These are phyloP conservation scores for Amanita subjunquillea DNA, from an alignment of 768 basidiomycete species.

Conservation along the genomic window DNA sequence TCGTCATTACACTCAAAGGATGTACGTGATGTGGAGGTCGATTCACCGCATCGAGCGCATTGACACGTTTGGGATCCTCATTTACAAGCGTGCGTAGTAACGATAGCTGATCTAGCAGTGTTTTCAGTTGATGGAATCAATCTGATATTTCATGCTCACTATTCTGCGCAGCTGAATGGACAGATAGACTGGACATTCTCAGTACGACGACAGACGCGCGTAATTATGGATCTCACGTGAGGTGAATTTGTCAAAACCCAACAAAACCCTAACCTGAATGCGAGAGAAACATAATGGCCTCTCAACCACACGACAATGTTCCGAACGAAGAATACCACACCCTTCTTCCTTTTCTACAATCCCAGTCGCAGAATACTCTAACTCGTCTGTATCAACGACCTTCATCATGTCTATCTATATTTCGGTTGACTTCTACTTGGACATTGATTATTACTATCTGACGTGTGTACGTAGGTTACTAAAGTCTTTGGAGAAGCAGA, in stretches of 20 bases:
- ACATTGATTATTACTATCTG: constrained; percentile 10
- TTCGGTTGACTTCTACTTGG: constrained; percentile 44
- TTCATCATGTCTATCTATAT: constrained; percentile 84
- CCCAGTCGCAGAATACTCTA: constrained; percentile 69
- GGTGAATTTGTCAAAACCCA: neutral
- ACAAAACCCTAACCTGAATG: neutral
- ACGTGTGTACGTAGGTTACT: constrained; percentile 43
- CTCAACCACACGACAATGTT: constrained; percentile 18
- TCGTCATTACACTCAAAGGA: constrained; percentile 4
- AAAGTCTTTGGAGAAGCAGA: constrained; percentile 69
- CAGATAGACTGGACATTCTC: constrained; percentile 33
- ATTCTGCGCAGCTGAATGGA: constrained; percentile 64
- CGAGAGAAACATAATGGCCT: constrained; percentile 12
- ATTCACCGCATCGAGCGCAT: constrained; percentile 53
- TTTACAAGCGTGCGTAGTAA: constrained; percentile 56
- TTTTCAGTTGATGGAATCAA: constrained; percentile 2
- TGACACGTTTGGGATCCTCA: constrained; percentile 51
- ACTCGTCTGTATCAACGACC: constrained; percentile 76
- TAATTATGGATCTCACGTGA: constrained; percentile 9
- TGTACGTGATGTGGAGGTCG: neutral
- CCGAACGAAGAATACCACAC: constrained; percentile 39
- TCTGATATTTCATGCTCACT: constrained; percentile 23
- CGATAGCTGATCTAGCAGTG: constrained; percentile 49
- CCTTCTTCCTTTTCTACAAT: constrained; percentile 69
- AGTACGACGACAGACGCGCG: neutral